These are phyloP conservation scores for Ophiocordyceps camponoti-rufipedis DNA, from an alignment of 2,329 filamentous ascomycete species.

Conservation along the genomic window DNA sequence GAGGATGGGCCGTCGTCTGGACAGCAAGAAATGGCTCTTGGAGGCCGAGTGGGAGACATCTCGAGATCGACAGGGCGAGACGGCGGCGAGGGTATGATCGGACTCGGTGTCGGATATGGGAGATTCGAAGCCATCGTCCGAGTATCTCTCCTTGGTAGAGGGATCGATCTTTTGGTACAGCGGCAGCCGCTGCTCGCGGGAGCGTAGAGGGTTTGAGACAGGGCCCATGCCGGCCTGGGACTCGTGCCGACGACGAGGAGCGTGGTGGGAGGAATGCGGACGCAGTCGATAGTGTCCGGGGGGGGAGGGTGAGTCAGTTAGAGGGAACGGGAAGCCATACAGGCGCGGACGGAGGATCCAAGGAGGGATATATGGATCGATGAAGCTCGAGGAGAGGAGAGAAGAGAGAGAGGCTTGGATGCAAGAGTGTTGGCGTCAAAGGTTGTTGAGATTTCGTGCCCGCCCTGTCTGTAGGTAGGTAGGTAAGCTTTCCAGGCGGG, in stretches of 20 bases:
- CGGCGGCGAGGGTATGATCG: constrained; percentile 23
- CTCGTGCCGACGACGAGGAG: neutral
- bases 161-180: constrained; percentile 27
- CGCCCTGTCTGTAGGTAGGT: no score
- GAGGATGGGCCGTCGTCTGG: constrained; percentile 10
- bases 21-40: constrained; percentile 22
- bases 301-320: neutral
- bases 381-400: neutral
- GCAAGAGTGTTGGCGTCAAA: neutral
- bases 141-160: constrained; percentile 30
- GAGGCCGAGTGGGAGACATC: constrained; percentile 26
- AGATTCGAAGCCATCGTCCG: constrained; percentile 29
- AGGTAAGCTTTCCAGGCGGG: no score
- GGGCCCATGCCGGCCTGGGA: constrained; percentile 25
- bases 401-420: neutral
- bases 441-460: no score
- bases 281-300: neutral
- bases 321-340: neutral
- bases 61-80: constrained; percentile 33
- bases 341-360: neutral
- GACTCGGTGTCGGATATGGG: constrained; percentile 28
- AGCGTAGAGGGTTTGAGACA: constrained; percentile 26
- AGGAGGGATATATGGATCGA: no score
- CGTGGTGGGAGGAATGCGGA: constrained; percentile 1
- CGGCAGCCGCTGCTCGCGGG: constrained; percentile 29